A percentile compares a stretch with the other conserved stretches of the same genome.
Evolutionary conservation across 805 yeast species (phyloP).

Genomic region (Metschnikowia bowlesiae): DNA sequence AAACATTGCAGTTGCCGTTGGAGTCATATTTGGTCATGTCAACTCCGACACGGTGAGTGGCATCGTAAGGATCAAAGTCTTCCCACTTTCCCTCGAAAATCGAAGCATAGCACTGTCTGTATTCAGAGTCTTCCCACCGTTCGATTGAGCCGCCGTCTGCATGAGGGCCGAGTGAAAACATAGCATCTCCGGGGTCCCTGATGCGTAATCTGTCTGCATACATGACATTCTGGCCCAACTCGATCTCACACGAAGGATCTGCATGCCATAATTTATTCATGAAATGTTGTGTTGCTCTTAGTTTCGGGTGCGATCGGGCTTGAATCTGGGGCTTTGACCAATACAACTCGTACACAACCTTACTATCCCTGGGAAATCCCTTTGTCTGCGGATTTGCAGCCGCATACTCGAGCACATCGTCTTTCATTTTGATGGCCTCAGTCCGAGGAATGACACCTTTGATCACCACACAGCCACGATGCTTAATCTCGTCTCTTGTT

Average conservation of each 20-base stretch:
- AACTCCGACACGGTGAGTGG: conserved; percentile 30
- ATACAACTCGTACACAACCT: conserved; percentile 25
- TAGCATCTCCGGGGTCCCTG: conserved; percentile 33
- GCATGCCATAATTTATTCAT: conserved; percentile 27
- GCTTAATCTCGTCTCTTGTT: background rate
- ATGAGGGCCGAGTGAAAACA: conserved; percentile 33
- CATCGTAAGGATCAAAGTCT: conserved; percentile 37
- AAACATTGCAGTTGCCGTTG: conserved; percentile 26
- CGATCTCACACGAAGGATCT: conserved; percentile 22
- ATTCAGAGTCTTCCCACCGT: conserved; percentile 43
- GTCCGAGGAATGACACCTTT: conserved; percentile 1
- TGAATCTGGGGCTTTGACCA: conserved; percentile 38
- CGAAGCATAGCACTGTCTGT: conserved; percentile 30
- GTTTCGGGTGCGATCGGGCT: conserved; percentile 37
- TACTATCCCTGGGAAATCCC: conserved; percentile 9
- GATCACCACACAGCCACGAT: conserved; percentile 8
- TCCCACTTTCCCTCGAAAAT: conserved; percentile 42
- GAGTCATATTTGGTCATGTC: conserved; percentile 29
- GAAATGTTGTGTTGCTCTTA: conserved; percentile 23
- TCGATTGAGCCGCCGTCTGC: conserved; percentile 42
- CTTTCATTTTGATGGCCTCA: conserved; percentile 3
- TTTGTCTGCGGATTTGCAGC: conserved; percentile 8
- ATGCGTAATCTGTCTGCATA: conserved; percentile 44
- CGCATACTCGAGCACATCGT: conserved; percentile 4
- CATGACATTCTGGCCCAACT: conserved; percentile 28